Evolutionary conservation across 2,329 filamentous ascomycete genomes (phyloP), one percentile per base, ranked within the genome.

Genomic region (Epichloe typhina): DNA sequence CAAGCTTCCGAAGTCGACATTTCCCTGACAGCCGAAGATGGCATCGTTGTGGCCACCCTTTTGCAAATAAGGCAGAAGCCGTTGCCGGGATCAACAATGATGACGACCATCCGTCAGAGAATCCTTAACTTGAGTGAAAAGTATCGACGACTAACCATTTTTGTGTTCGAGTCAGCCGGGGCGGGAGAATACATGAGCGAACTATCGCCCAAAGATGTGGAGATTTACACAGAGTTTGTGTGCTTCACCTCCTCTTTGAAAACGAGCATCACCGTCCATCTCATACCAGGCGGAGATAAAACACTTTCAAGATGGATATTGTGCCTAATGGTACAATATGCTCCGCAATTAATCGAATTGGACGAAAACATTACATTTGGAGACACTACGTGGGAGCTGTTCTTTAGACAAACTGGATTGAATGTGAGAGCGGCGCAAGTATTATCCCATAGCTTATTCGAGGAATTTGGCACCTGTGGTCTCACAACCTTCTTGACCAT

Each of bases 61-160:
- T 79, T 90, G 54, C 80, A 83, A 56, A 73, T 85, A 26, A 84
- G 82, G 42, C 90, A 95, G 59, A 78, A 74, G 46, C 72, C 83
- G 3, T 70, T 89, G 0, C 86, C 87, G 0, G 64, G 65, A 1
- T 62, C 63, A 5, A 69, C 64, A 8, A 54, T 59, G 0, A 62
- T 67, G 37, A 68, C 72, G 3, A 66, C 69, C 13, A 69, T 88
- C 13, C 74, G 76, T 38, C 72, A 80, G 47, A 72, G 75, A 2
- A 68, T 91, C 9, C 61, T 66, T 3, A 65, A 62, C 7, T 68
- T 83, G 0, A 73, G 79, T 12, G 50, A 60, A 1, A 74, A 80
- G 9, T 91, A 93, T 59, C 82, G 87, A 55, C 71, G 70, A 4
- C 68, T 95, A 1, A 66, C 85, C 1, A 69, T 95, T 1, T 64